A percentile compares a stretch with the other conserved stretches of the same genome.
Evolutionary conservation across 2,329 filamentous ascomycete genomes (phyloP).

Genomic region (Aspergillus sp.): DNA sequence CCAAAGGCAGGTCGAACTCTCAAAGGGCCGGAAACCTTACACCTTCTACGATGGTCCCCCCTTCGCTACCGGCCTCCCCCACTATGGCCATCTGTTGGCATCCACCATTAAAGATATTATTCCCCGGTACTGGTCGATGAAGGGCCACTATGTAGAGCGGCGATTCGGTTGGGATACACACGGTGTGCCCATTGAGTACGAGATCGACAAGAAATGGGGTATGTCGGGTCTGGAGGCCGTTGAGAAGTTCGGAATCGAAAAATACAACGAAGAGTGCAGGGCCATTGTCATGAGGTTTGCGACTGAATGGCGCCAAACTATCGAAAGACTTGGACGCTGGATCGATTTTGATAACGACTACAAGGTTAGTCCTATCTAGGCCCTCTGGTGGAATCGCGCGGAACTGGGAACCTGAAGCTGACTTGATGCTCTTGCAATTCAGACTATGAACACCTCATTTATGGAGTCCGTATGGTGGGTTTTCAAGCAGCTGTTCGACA

Average conservation of each 20-base stretch:
- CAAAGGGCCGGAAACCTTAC: slow-evolving; percentile 77
- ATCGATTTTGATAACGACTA: slow-evolving; percentile 98
- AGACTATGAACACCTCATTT: slow-evolving; percentile 92
- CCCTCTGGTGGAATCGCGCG: neutral
- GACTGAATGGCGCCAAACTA: slow-evolving; percentile 80
- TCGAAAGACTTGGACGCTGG: slow-evolving; percentile 89
- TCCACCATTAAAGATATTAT: slow-evolving; percentile 98
- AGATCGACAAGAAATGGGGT: slow-evolving; percentile 94
- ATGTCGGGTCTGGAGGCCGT: slow-evolving; percentile 88
- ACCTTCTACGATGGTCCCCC: slow-evolving; percentile 92
- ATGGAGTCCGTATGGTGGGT: slow-evolving; percentile 99
- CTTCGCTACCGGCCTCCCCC: slow-evolving; percentile 70
- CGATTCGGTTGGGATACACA: slow-evolving; percentile 96
- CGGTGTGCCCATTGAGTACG: slow-evolving; percentile 91
- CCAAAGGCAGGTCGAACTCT: slow-evolving; percentile 81
- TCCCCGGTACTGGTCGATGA: slow-evolving; percentile 96
- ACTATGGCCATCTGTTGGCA: slow-evolving; percentile 77
- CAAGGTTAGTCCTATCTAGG: slow-evolving; percentile 57
- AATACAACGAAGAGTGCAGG: slow-evolving; percentile 89
- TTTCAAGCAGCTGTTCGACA: slow-evolving; percentile 89
- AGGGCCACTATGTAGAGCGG: slow-evolving; percentile 86
- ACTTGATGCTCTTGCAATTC: slow-evolving; percentile 7
- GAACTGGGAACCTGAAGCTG: neutral
- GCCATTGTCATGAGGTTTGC: slow-evolving; percentile 93
- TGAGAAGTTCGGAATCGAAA: slow-evolving; percentile 77